These are phyloP conservation scores for Xerocomus minutiporus DNA, from an alignment of 1,284 basidiomycete species.

Conservation along the genomic window DNA sequence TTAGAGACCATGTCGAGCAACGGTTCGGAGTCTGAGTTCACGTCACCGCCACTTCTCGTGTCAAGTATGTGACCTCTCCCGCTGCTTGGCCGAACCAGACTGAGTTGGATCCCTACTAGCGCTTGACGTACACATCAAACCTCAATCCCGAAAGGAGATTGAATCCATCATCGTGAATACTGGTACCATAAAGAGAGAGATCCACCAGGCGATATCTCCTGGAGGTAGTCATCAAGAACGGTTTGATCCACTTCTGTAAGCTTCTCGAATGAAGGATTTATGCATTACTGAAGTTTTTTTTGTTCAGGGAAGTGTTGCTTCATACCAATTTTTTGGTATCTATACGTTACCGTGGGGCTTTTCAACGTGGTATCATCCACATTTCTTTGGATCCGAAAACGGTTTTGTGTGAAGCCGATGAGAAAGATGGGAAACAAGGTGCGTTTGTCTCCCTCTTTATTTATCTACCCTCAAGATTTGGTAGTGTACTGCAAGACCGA, in stretches of 20 bases:
- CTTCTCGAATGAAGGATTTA: neutral
- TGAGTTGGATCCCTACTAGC: neutral
- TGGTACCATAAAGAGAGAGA: neutral
- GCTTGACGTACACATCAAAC: neutral
- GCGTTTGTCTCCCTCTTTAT: neutral
- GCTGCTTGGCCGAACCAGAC: neutral
- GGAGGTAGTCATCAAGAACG: neutral
- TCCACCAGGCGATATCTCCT: too few relatives aligned
- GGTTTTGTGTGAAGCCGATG: neutral
- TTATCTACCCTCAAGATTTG: neutral
- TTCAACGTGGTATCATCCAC: too few relatives aligned
- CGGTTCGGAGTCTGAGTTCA: neutral
- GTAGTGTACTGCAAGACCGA: constrained; percentile 5
- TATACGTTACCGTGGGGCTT: neutral
- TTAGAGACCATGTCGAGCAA: neutral
- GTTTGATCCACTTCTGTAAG: constrained; percentile 9
- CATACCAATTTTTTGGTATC: neutral
- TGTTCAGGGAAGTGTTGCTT: neutral
- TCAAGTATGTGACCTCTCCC: neutral
- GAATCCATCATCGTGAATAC: neutral
- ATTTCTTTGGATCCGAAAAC: neutral
- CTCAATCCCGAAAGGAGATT: neutral
- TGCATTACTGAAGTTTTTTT: neutral
- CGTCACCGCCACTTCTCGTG: neutral
- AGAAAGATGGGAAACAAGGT: constrained; percentile 1